Conservation (phyloP, 2,329 filamentous ascomycete species). For the Aureobasidium sp. region DNA sequence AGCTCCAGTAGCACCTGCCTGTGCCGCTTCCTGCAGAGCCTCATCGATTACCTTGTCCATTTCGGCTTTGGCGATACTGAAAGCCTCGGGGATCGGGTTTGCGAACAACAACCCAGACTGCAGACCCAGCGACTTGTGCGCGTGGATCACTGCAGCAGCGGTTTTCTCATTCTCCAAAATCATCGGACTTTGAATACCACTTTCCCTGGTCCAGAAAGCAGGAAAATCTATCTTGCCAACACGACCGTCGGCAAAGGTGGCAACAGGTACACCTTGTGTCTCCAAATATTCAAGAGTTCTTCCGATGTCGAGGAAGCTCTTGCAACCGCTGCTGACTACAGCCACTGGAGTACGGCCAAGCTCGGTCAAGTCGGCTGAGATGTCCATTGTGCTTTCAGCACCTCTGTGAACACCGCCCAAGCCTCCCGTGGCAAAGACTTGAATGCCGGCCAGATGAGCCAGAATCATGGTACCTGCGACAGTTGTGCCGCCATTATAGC, state of each 20-base stretch:
- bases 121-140: slow-evolving; percentile 65
- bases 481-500: slow-evolving; percentile 82
- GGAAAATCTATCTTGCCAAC: slow-evolving; percentile 72
- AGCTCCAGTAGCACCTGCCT: slow-evolving; percentile 62
- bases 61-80: slow-evolving; percentile 61
- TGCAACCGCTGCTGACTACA: slow-evolving; percentile 85
- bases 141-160: slow-evolving; percentile 81
- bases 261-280: slow-evolving; percentile 70
- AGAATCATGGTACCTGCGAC: slow-evolving; percentile 90
- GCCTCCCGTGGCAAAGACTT: slow-evolving; percentile 89
- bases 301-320: slow-evolving; percentile 90
- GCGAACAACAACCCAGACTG: slow-evolving; percentile 79
- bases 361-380: slow-evolving; percentile 92
- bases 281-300: slow-evolving; percentile 77
- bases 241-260: slow-evolving; percentile 81
- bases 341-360: slow-evolving; percentile 82
- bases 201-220: slow-evolving; percentile 87
- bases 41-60: slow-evolving; percentile 64
- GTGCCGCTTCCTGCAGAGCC: slow-evolving; percentile 58
- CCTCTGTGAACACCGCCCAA: slow-evolving; percentile 91
- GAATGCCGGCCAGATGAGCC: slow-evolving; percentile 78
- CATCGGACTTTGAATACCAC: slow-evolving; percentile 70
- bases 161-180: slow-evolving; percentile 69
- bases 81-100: slow-evolving; percentile 71
- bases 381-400: slow-evolving; percentile 78